phyloP scores from a whole-genome alignment of 306 rosid genomes.

The Cucurbita pepo region DNA sequence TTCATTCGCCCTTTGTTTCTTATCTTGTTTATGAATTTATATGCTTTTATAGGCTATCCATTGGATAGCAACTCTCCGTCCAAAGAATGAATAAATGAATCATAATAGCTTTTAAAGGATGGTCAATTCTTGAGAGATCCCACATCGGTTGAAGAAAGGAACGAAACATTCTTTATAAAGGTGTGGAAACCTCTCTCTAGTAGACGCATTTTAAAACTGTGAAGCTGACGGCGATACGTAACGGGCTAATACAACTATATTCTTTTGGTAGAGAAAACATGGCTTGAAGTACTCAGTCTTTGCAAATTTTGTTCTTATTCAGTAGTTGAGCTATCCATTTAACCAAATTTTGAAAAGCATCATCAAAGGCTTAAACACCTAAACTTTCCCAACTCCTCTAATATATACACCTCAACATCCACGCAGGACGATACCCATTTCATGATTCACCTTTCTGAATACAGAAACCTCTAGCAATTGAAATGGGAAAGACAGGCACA shows the following conservation, averaged over 20 bases:
- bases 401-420: neutral
- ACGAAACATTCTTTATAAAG: no score
- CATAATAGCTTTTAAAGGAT: neutral
- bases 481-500: conserved; percentile 59
- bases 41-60: no score
- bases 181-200: no score
- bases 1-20: neutral
- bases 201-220: no score
- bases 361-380: conserved; percentile 4
- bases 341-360: conserved; percentile 24
- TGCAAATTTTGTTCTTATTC: conserved; percentile 22
- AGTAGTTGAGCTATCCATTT: conserved; percentile 84
- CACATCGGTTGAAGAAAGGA: no score
- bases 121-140: neutral
- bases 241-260: no score
- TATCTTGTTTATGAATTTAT: no score
- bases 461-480: conserved; percentile 9
- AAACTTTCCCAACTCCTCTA: neutral
- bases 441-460: conserved; percentile 9
- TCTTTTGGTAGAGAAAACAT: conserved; percentile 9
- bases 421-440: neutral
- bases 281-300: conserved; percentile 27
- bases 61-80: no score
- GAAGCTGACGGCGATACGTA: no score
- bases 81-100: no score